Evolutionary conservation across 2,329 filamentous ascomycete species (phyloP).

Genomic region (Cryphonectria carpinicola): DNA sequence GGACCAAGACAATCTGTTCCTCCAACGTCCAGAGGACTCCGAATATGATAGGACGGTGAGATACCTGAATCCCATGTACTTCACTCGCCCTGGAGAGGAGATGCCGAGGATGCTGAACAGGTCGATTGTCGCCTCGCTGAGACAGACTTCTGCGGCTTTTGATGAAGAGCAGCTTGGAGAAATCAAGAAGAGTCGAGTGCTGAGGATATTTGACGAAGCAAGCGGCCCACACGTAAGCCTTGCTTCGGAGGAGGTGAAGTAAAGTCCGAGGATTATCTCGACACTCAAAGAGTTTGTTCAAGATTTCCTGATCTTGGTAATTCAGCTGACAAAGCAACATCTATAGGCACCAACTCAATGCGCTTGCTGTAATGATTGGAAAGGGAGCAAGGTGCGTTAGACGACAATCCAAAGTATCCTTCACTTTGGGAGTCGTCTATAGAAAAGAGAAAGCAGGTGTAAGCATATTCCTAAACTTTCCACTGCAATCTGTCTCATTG

Average conservation of each 20-base stretch:
- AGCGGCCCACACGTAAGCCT: constrained; percentile 9
- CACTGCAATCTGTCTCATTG: not conserved
- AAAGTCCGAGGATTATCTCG: constrained; percentile 23
- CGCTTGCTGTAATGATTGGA: constrained; percentile 39
- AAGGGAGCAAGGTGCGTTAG: constrained; percentile 33
- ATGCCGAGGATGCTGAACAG: constrained; percentile 26
- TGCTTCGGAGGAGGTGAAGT: constrained; percentile 17
- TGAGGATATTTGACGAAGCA: constrained; percentile 29
- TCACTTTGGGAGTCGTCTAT: constrained; percentile 32
- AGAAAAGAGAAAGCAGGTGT: constrained; percentile 25
- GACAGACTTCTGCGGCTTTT: not conserved
- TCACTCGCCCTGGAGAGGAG: constrained; percentile 28
- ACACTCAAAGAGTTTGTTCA: constrained; percentile 29
- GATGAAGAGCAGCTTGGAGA: constrained; percentile 20
- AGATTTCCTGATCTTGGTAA: not conserved
- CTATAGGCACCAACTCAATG: constrained; percentile 36
- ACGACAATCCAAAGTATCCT: constrained; percentile 31
- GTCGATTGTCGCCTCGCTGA: not conserved
- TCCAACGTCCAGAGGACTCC: constrained; percentile 24
- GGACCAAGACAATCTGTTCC: constrained; percentile 20
- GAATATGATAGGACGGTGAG: constrained; percentile 27
- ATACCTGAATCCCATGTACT: constrained; percentile 30
- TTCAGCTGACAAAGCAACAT: not conserved
- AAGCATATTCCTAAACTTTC: not conserved
- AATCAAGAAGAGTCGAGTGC: constrained; percentile 22